These are phyloP conservation scores for Calonectria ilicicola DNA, from an alignment of 2,329 filamentous ascomycete genomes.

Conservation along the genomic window DNA sequence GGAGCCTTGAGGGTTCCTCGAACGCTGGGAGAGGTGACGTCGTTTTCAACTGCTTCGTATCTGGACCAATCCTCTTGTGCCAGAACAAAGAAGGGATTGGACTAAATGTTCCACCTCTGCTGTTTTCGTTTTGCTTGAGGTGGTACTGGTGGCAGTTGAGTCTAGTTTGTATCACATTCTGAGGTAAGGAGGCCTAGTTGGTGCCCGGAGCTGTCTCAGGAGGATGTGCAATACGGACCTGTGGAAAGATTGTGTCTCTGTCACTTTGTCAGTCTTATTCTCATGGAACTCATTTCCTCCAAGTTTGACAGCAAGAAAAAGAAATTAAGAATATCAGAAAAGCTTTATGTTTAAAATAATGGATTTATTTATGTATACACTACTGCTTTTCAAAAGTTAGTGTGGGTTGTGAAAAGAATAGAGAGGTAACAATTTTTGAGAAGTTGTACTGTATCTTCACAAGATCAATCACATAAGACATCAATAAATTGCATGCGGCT, in stretches of 20 bases:
- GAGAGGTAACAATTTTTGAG: too few species aligned
- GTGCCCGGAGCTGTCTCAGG: neutral
- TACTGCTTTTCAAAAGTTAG: too few species aligned
- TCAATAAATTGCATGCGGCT: neutral
- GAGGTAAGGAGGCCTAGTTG: neutral
- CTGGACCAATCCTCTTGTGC: neutral
- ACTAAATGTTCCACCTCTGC: neutral
- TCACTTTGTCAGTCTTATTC: too few species aligned
- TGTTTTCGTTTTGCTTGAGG: neutral
- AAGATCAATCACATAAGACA: neutral
- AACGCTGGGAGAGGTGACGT: neutral
- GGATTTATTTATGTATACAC: too few species aligned
- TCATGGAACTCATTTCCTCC: too few species aligned
- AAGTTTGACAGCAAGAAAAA: too few species aligned
- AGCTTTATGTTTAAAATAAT: too few species aligned
- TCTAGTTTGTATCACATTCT: neutral
- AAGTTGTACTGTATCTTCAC: too few species aligned
- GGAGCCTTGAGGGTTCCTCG: neutral
- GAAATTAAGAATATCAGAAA: too few species aligned
- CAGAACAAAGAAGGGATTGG: too few species aligned
- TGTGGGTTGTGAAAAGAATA: too few species aligned
- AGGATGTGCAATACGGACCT: neutral
- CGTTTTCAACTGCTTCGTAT: neutral
- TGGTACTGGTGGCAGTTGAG: neutral
- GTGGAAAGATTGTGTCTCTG: too few species aligned